Percentiles rank a stretch among this genome's conserved stretches.
These are phyloP conservation scores for Xylaria bambusicola DNA, from an alignment of 495 filamentous ascomycete genomes.

Conservation along the genomic window DNA sequence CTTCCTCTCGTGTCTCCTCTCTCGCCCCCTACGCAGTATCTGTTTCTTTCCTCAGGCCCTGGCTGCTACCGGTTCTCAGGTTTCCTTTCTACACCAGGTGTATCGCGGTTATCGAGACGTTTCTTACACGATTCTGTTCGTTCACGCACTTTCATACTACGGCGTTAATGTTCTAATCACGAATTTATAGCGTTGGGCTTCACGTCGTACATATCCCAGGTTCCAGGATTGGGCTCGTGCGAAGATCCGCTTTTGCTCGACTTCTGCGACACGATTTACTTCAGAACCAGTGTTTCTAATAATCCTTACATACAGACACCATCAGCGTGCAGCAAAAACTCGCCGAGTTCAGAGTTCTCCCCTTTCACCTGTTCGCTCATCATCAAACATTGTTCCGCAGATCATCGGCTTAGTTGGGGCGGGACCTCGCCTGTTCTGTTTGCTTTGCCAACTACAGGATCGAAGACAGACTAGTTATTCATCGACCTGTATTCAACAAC, in stretches of 20 bases:
- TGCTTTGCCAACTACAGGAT: slow-evolving; percentile 8
- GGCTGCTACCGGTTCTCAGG: background rate
- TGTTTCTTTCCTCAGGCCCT: background rate
- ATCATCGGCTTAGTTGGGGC: slow-evolving; percentile 12
- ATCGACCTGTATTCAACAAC: background rate
- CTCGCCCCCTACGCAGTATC: background rate
- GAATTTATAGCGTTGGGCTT: background rate
- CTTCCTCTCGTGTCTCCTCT: background rate
- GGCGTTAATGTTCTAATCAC: slow-evolving; percentile 2
- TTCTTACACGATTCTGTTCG: background rate
- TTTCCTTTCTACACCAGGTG: background rate
- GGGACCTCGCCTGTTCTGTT: slow-evolving; percentile 5
- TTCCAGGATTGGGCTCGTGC: slow-evolving; percentile 1
- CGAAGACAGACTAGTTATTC: background rate
- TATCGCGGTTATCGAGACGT: slow-evolving; percentile 3
- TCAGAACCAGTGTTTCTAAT: slow-evolving; percentile 16
- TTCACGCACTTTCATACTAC: slow-evolving; percentile 5
- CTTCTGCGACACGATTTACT: slow-evolving; percentile 21
- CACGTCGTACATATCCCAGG: slow-evolving; percentile 4
- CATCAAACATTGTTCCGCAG: slow-evolving; percentile 21
- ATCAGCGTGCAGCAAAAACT: slow-evolving; percentile 8
- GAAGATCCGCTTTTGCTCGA: slow-evolving; percentile 17
- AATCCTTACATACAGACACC: background rate
- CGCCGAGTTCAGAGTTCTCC: background rate
- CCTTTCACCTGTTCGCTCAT: slow-evolving; percentile 3